Conservation (phyloP, 768 basidiomycete species). For the Macrocybe gigantea region DNA sequence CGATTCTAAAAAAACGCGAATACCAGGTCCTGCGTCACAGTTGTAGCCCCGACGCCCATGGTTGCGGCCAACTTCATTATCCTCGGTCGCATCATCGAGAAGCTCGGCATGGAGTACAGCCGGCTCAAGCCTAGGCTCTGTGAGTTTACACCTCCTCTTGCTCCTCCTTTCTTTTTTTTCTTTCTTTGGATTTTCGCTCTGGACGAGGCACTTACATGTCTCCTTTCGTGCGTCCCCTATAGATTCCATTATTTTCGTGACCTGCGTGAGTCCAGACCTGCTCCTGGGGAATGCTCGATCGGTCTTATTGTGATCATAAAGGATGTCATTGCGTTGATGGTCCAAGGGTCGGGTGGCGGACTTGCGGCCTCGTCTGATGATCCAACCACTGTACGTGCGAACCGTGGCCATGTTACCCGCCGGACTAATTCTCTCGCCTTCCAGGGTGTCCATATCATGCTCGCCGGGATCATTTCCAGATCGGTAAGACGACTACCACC, state of each 20-base stretch:
- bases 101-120: conserved; percentile 43
- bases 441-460: conserved; percentile 36
- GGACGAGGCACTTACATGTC: neutral
- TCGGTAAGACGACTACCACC: conserved; percentile 23
- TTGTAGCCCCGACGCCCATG: conserved; percentile 51
- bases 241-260: conserved; percentile 36
- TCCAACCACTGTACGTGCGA: conserved; percentile 10
- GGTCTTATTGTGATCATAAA: conserved; percentile 1
- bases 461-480: conserved; percentile 61
- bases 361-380: conserved; percentile 34
- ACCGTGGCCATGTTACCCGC: neutral
- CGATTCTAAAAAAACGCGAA: neutral
- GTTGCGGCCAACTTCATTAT: conserved; percentile 54
- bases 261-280: conserved; percentile 17
- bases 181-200: conserved; percentile 2
- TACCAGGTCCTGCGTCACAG: conserved; percentile 34
- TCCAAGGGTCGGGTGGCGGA: conserved; percentile 63
- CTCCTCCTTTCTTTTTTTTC: conserved; percentile 1
- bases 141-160: conserved; percentile 14
- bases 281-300: neutral
- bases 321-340: conserved; percentile 56
- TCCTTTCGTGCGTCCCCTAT: neutral
- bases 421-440: neutral
- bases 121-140: conserved; percentile 36
- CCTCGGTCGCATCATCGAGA: conserved; percentile 37